Base-by-base conservation (phyloP, 208 protist genomes). In the Leptomonas pyrrhocoris region DNA sequence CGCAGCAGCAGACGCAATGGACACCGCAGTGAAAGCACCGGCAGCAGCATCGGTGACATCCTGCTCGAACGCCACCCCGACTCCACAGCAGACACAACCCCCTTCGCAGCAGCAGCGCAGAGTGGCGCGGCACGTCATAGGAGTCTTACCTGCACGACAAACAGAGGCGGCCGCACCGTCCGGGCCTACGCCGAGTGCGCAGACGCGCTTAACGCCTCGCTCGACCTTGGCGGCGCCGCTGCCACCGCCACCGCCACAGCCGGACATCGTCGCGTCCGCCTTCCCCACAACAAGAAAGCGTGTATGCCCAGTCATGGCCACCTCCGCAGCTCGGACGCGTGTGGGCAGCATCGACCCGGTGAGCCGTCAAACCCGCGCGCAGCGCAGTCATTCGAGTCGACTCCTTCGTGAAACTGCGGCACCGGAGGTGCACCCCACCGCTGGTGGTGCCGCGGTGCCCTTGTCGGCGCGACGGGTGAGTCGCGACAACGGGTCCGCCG, bases 331-430 rank as follows among this genome's bases (percentile, higher is more conserved):
- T 3, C 72, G 72, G 1, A 43, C 42, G 19, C 64, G 50, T 12
- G 64, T 77, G 40, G 60, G 57, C 38, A 77, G 64, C 60, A 30
- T 67, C 21, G 36, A 36, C 25, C 55, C 57, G 1, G 25, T 40
- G 4, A 34, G 34, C 4, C 71, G 38, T 7, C 46, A 49, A 8
- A 31, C 27, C 9, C 56, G 23, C 15, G 34, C 61, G 48, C 61
- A 21, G 34, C 46, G 61, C 31, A 61, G 59, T 27, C 25, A 59
- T 51, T 61, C 48, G 4, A 74, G 16, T 42, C 28, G 15, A 19
- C 15, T 62, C 18, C 31, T 62, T 34, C 61, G 63, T 30, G 16
- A 53, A 28, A 70, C 53, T n/a, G 43, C 57, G 2, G 63, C 64
- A 0, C 28, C 31, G 54, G 51, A 13, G 36, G 49, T 71, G 48